Base-by-base conservation (phyloP, 2,329 filamentous ascomycete genomes). In the Harringtonia lauricola region DNA sequence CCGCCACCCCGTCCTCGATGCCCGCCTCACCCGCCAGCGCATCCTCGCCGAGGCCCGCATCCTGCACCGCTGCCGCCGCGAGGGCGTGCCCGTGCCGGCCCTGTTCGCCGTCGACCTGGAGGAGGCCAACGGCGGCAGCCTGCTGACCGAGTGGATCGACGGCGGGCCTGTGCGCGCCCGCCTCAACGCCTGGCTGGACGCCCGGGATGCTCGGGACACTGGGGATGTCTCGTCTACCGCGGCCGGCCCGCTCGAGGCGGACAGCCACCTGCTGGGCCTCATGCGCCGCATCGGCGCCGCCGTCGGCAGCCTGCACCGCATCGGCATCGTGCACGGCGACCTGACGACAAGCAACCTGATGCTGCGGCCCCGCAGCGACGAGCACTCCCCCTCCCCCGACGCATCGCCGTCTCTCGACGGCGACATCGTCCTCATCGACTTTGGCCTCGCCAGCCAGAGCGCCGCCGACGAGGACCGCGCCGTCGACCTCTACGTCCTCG, bases 321-420 rank as follows among this genome's bases (percentile, higher is more conserved):
- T 79, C n/a, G 90, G 90, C 15, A 76, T 96, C 44, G 80, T 95
- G 47, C 92, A 98, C 66, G 92, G 92, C 34, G 92, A 98, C 66
- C 64, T 98, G 65, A 98, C 92, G 48, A 98, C 89, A 50, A 95
- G 89, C 65, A 98, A 98, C 64, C 73, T 98, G 66, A 95, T 98
- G 82, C 59, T 96, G 52, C 61, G 76, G 47, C 68, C 70, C 14
- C 57, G 18, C 41, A 14, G 47, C 44, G 15, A 47, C 45, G 7
- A 18, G 9, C 12, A 18, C 21, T 7, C 31, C 15, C 8, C 37
- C 10, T 14, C 10, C 21, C 12, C 21, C n/a, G n/a, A n/a, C n/a
- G n/a, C 37, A 8, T 5, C 51, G 47, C 54, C 2, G n/a, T n/a
- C n/a, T n/a, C 55, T 81, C 45, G 70, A 76, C 1, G 89, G 87